Evolutionary conservation across 768 basidiomycete species (phyloP).

Genomic region (Podaxis rugospora): DNA sequence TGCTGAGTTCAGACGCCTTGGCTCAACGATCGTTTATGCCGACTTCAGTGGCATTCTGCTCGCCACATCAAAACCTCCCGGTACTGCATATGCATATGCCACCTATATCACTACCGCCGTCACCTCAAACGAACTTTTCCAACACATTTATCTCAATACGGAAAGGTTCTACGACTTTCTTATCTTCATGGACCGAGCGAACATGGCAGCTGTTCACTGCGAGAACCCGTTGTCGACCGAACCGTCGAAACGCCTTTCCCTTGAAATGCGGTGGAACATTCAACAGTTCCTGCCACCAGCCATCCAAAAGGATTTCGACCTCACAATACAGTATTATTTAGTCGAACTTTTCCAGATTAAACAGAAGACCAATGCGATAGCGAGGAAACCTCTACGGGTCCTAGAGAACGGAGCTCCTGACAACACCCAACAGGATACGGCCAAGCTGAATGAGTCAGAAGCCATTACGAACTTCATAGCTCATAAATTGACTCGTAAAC

Average conservation of each 20-base stretch:
- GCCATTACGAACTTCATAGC: conserved; percentile 72
- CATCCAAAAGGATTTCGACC: conserved; percentile 72
- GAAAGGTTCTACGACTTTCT: conserved; percentile 91
- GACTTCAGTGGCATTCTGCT: conserved; percentile 90
- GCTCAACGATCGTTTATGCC: conserved; percentile 89
- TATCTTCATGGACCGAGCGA: conserved; percentile 93
- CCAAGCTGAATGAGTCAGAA: conserved; percentile 66
- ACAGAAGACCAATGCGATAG: conserved; percentile 53
- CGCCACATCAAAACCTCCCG: conserved; percentile 93
- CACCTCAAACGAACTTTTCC: conserved; percentile 92
- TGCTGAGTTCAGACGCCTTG: conserved; percentile 93
- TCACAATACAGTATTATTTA: conserved; percentile 77
- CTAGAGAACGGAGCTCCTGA: conserved; percentile 63
- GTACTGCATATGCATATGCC: conserved; percentile 92
- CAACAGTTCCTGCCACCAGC: conserved; percentile 81
- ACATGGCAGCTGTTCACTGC: conserved; percentile 87
- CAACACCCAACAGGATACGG: conserved; percentile 58
- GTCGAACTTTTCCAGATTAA: conserved; percentile 77
- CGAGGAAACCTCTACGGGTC: conserved; percentile 68
- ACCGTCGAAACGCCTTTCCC: conserved; percentile 59
- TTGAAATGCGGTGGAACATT: conserved; percentile 94
- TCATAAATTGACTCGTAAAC: conserved; percentile 73
- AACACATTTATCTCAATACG: conserved; percentile 83
- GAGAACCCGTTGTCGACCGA: conserved; percentile 70
- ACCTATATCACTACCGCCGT: conserved; percentile 93